Percentiles rank a stretch among this genome's conserved stretches.
Evolutionary conservation across 169 alveolate genomes (phyloP).

Genomic region (Babesia divergens): DNA sequence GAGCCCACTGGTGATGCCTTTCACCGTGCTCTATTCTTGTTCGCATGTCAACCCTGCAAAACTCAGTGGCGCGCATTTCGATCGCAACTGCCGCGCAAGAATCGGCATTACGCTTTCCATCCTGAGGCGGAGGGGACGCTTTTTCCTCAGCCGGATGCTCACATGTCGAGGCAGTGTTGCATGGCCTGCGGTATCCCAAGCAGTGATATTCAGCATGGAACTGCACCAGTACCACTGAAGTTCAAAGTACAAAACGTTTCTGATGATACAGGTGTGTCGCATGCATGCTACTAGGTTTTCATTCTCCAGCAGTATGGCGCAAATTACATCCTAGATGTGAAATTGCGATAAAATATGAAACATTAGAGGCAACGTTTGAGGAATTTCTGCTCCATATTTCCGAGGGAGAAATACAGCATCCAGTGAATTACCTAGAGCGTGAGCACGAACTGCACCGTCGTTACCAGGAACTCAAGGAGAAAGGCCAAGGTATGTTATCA

Average conservation of each 20-base stretch:
- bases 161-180: slow-evolving; percentile 35
- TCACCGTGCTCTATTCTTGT: slow-evolving; percentile 70
- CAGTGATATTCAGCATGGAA: not conserved
- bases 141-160: slow-evolving; percentile 35
- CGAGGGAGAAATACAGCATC: slow-evolving; percentile 48
- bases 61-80: slow-evolving; percentile 69
- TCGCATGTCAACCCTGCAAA: slow-evolving; percentile 74
- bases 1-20: slow-evolving; percentile 56
- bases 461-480: slow-evolving; percentile 30
- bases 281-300: not conserved
- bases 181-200: slow-evolving; percentile 63
- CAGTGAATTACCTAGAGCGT: slow-evolving; percentile 42
- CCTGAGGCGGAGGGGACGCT: slow-evolving; percentile 32
- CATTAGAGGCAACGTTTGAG: slow-evolving; percentile 40
- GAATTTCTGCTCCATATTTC: slow-evolving; percentile 51
- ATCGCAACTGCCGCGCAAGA: slow-evolving; percentile 72
- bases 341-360: slow-evolving; percentile 44
- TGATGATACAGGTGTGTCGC: slow-evolving; percentile 2
- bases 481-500: slow-evolving; percentile 23
- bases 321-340: slow-evolving; percentile 56
- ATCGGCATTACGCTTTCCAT: slow-evolving; percentile 62
- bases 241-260: slow-evolving; percentile 18
- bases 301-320: slow-evolving; percentile 20
- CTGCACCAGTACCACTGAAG: not conserved
- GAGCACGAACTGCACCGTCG: slow-evolving; percentile 42